Base-by-base conservation (phyloP, 2,329 filamentous ascomycete genomes). In the Calonectria pseudoturangicola region DNA sequence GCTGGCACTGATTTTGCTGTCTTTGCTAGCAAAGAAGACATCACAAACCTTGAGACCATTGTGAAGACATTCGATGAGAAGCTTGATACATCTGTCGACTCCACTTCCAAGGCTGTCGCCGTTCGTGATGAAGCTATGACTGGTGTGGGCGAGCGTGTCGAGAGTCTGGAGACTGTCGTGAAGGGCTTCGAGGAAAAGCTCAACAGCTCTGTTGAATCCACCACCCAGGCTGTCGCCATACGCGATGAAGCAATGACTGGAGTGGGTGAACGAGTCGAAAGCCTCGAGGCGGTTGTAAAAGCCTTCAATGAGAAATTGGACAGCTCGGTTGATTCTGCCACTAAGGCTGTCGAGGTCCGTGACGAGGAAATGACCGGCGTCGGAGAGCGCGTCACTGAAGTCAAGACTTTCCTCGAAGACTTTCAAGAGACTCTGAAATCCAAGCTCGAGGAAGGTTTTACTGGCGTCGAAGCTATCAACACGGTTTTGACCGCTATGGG, bases 101-200 rank as follows among this genome's bases (percentile, higher is more conserved):
- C 94, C 28, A 95, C 93, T 18, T 92, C 92, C 2, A 95, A 95
- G 84, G 93, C 93, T 0, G 93, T 97, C 56, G 95, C 97, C 66
- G 93, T 96, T 72, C 93, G 95, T 30, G 95, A 96, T 80, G 90
- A 93, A 54, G 96, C 98, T 82, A 95, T 95, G 67, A 92, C 93
- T 27, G 92, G 92, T 28, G 54, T 60, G 9, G 54, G 54, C 2
- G 54, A 60, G 33, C 54, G 54, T 41, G 54, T 60, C 15, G 54
- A 60, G 36, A 77, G 91, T 56, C 86, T 96, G 21, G 89, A 92
- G 67, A 89, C 91, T 48, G 88, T 93, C 74, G 87, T 97, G 75
- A 93, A 91, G 74, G 93, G 94, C 56, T 92, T 94, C 81, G 93
- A 93, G 75, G 93, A 93, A 77, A 92, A 88, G 75, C 85, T 92